Conservation (phyloP, 2,329 filamentous ascomycete genomes). For the Stagonosporopsis tanaceti region DNA sequence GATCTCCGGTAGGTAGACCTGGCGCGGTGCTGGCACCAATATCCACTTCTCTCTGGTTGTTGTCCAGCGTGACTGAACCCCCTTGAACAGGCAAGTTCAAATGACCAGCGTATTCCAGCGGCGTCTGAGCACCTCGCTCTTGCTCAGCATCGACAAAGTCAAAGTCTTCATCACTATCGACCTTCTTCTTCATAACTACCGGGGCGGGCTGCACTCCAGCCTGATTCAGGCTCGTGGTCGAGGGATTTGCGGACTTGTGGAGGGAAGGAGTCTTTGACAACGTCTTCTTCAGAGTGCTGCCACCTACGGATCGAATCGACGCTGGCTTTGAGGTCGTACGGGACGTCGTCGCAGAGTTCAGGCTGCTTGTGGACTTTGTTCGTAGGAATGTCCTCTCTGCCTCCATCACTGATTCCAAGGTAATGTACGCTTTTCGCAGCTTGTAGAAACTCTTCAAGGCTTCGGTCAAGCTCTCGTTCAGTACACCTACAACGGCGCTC, state of each 20-base stretch:
- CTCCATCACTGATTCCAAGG: slow-evolving; percentile 79
- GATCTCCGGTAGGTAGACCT: slow-evolving; percentile 29
- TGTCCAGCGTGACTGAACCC: slow-evolving; percentile 36
- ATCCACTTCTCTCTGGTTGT: slow-evolving; percentile 28
- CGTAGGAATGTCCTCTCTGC: slow-evolving; percentile 70
- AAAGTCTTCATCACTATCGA: slow-evolving; percentile 45
- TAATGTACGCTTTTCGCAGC: slow-evolving; percentile 84
- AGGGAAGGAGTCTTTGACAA: slow-evolving; percentile 24
- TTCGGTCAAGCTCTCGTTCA: slow-evolving; percentile 93
- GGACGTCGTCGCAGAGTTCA: slow-evolving; percentile 32
- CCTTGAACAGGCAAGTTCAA: slow-evolving; percentile 40
- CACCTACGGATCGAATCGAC: slow-evolving; percentile 30
- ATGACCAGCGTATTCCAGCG: slow-evolving; percentile 58
- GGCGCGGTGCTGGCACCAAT: slow-evolving; percentile 37
- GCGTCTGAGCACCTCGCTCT: slow-evolving; percentile 55
- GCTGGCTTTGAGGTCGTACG: slow-evolving; percentile 31
- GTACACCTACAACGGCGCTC: slow-evolving; percentile 83
- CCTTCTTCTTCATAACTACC: slow-evolving; percentile 15
- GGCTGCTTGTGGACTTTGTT: slow-evolving; percentile 45
- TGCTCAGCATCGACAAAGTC: slow-evolving; percentile 68
- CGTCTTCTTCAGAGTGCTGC: slow-evolving; percentile 19
- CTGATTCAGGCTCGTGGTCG: slow-evolving; percentile 31
- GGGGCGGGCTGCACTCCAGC: not conserved
- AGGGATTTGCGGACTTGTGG: slow-evolving; percentile 22
- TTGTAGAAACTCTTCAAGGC: slow-evolving; percentile 93